Conservation (phyloP, 352 stramenopile genomes). For the Pythium aristosporum region DNA sequence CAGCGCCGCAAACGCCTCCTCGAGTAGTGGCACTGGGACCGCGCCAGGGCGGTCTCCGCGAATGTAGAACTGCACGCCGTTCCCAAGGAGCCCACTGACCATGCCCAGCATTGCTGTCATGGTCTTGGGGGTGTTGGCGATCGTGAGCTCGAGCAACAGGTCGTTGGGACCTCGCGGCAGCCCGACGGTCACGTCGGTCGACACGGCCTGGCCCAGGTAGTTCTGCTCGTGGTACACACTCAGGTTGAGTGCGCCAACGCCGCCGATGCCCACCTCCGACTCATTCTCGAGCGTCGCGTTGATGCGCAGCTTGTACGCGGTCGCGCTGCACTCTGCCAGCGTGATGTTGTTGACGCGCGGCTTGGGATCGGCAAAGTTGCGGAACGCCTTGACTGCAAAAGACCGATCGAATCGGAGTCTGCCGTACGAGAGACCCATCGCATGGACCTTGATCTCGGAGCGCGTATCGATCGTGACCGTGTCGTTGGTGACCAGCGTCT, state of each 20-base stretch:
- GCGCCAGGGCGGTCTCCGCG: slow-evolving; percentile 49
- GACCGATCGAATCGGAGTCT: slow-evolving; percentile 48
- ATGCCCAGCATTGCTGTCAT: slow-evolving; percentile 36
- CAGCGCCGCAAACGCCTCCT: slow-evolving; percentile 39
- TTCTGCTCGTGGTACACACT: slow-evolving; percentile 62
- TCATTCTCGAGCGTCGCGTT: slow-evolving; percentile 60
- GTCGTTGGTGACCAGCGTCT: slow-evolving; percentile 35
- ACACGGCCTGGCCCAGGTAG: slow-evolving; percentile 65
- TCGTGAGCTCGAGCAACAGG: slow-evolving; percentile 50
- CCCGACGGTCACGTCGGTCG: slow-evolving; percentile 28
- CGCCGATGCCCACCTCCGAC: slow-evolving; percentile 43
- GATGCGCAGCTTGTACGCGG: slow-evolving; percentile 52
- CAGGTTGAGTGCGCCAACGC: slow-evolving; percentile 65
- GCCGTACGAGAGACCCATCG: slow-evolving; percentile 47
- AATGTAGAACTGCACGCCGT: slow-evolving; percentile 53
- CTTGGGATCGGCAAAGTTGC: slow-evolving; percentile 50
- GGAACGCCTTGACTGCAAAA: slow-evolving; percentile 45
- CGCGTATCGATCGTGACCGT: slow-evolving; percentile 38
- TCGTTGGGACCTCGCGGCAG: slow-evolving; percentile 36
- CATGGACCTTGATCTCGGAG: slow-evolving; percentile 43
- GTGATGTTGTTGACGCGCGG: slow-evolving; percentile 59
- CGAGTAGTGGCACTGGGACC: slow-evolving; percentile 39
- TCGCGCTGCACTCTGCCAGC: slow-evolving; percentile 40
- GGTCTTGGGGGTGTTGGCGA: slow-evolving; percentile 32
- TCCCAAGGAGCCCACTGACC: slow-evolving; percentile 36